These are phyloP conservation scores for Podaxis rugospora DNA, from an alignment of 768 basidiomycete genomes.

Conservation along the genomic window DNA sequence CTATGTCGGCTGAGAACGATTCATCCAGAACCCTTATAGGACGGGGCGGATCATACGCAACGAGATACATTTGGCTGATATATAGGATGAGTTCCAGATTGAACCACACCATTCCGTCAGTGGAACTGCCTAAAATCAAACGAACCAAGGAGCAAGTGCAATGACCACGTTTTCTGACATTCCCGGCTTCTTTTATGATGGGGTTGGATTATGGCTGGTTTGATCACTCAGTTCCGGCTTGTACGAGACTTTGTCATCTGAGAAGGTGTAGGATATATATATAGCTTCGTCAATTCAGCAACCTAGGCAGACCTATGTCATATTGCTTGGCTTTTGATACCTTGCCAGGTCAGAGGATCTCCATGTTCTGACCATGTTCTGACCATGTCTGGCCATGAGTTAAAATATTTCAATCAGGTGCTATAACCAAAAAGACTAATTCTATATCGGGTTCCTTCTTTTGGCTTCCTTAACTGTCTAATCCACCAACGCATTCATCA, in stretches of 20 bases:
- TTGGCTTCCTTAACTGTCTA: no score
- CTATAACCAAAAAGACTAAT: neutral
- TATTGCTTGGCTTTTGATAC: neutral
- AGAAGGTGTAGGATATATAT: neutral
- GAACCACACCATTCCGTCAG: neutral
- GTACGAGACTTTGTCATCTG: neutral
- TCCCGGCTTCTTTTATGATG: neutral
- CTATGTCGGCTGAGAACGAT: neutral
- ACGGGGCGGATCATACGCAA: neutral
- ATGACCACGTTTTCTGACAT: neutral
- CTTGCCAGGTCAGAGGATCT: neutral
- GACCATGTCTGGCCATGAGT: neutral
- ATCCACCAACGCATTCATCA: no score
- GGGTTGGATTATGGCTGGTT: neutral
- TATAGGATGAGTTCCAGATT: neutral
- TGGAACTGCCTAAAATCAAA: neutral
- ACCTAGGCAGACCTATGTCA: neutral
- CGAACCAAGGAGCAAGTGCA: neutral
- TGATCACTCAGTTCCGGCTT: neutral
- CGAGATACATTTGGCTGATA: neutral
- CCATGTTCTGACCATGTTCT: neutral
- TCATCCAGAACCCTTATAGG: neutral
- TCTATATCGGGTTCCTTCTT: neutral
- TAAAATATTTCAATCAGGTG: neutral
- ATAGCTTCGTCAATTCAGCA: neutral